These are phyloP conservation scores for Podosphaera fusca DNA, from an alignment of 2,329 filamentous ascomycete genomes.

Conservation along the genomic window DNA sequence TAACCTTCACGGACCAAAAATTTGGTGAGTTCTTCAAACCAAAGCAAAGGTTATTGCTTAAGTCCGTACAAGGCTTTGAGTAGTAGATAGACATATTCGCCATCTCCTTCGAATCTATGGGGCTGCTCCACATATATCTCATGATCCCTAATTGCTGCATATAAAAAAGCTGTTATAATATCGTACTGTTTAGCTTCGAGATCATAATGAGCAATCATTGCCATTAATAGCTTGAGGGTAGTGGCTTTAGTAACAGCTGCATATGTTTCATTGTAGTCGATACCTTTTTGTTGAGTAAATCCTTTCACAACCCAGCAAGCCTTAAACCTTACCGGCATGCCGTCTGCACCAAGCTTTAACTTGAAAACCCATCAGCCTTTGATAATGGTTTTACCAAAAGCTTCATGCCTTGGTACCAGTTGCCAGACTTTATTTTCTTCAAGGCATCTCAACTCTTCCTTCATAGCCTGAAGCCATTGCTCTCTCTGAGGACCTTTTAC, in stretches of 20 bases:
- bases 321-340: neutral
- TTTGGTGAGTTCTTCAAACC: neutral
- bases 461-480: neutral
- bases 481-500: neutral
- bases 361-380: neutral
- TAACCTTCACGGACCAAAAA: neutral
- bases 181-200: neutral
- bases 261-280: neutral
- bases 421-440: neutral
- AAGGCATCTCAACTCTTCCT: neutral
- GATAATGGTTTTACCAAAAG: neutral
- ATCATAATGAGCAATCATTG: neutral
- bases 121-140: neutral
- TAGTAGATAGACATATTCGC: neutral
- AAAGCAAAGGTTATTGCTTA: neutral
- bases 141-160: neutral
- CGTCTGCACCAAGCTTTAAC: neutral
- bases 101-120: neutral
- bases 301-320: slow-evolving; percentile 1
- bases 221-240: neutral
- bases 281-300: neutral
- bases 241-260: neutral
- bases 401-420: neutral
- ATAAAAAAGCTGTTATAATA: neutral
- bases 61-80: neutral